Base-by-base conservation (phyloP, 495 filamentous ascomycete species). In the Annulohypoxylon moriforme region DNA sequence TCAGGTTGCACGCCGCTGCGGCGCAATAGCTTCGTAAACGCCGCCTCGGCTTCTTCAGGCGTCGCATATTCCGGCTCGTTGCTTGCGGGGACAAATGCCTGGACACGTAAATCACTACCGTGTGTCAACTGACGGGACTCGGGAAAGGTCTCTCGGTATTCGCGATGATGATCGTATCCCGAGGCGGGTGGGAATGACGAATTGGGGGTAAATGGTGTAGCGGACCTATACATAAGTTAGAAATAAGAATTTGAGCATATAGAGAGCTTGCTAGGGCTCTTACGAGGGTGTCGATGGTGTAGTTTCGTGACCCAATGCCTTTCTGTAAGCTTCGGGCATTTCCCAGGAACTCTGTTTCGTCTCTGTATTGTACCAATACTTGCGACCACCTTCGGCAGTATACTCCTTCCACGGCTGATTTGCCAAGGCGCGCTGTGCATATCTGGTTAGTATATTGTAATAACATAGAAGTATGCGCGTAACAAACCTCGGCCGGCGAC, bases 391-490 rank as follows among this genome's bases (percentile, higher is more conserved):
- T 64, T 93, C 90, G 40, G 92, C 88, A 10, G 92, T 93, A 73
- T 97, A 94, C 79, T 97, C 94, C 73, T 94, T 97, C 93, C 94
- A 99, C 59, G 94, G 92, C 52, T 94, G 91, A 69, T 90, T 90
- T 49, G 91, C 86, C 34, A 97, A 82, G 52, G 93, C 94, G 64
- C 92, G 90, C 93, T 96, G 72, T 25, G 1, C 31, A 69, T 22
- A 36, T 40, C 13, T 49, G 18, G 57, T 67, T 33, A 74, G 68
- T 58, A 22, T 53, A 22, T 24, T 42, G 16, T 50, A 52, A 62
- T 29, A 13, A 11, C 18, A 68, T 69, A 38, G 42, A 56, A 57
- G 59, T 4, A 40, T 5, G 40, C 52, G 52, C 34, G 53, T 53
- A 50, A 81, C 87, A 71, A 80, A 97, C 94, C 89, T 97, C 94